Evolutionary conservation across 2,329 filamentous ascomycete species (phyloP), one percentile per base, ranked within the genome.

Genomic region (Exophiala aquamarina): DNA sequence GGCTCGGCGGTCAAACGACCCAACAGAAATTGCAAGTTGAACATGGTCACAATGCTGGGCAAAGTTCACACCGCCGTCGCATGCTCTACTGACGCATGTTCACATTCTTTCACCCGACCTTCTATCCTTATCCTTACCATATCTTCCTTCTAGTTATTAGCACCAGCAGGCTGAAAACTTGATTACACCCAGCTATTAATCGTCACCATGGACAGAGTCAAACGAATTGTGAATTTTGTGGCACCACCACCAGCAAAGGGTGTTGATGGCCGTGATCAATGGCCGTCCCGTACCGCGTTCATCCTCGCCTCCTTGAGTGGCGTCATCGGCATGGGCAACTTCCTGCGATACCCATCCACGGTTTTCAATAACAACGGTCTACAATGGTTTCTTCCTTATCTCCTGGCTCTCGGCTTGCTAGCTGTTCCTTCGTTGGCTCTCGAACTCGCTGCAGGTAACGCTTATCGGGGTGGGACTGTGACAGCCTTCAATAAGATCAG

Each of bases 291-390:
- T 29, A 67, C 76, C 2, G 71, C 77, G 10, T 81, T 80, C 60
- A 65, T 81, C 4, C 73, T 81, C 19, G 77, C 78, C 14, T 73
- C 77, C 2, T 80, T 81, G 76, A 77, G 78, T 34, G 78, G 78
- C 41, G 78, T 75, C 54, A 76, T 76, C 1, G 78, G 78, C 38
- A 77, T 79, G 66, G 78, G 78, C 20, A 81, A 81, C 57, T 66
- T 81, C 18, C 67, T 81, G 15, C 70, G 78, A 20, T 81, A 78
- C 49, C 76, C 76, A 3, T 78, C 74, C 0, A 71, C 76, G 26
- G 69, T 78, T 2, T 79, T 76, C 68, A 78, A 78, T 64, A 79
- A 79, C 58, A 69, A 76, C 47, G 76, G 76, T 2, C 64, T 79
- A 5, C 76, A 79, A 56, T 79, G 76, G 76, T 79, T 77, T 61